These are phyloP conservation scores for Melanomma pulvis-pyrius DNA, from an alignment of 495 filamentous ascomycete species.

Conservation along the genomic window DNA sequence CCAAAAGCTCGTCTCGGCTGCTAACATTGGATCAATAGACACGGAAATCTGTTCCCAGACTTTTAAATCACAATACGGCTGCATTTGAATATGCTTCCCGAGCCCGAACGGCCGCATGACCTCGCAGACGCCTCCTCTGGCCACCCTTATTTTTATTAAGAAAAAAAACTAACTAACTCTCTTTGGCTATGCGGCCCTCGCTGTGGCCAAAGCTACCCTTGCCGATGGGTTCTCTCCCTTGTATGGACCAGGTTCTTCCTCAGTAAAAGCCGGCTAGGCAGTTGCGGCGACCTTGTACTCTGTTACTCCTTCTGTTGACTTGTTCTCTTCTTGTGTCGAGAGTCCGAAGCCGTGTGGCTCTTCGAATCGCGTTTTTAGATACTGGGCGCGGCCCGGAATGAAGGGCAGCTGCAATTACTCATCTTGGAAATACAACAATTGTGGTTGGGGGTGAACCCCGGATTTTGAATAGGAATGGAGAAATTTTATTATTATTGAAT, in stretches of 20 bases:
- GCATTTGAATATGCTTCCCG: neutral
- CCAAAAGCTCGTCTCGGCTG: neutral
- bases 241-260: neutral
- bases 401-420: neutral
- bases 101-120: neutral
- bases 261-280: neutral
- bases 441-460: too few relatives aligned
- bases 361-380: neutral
- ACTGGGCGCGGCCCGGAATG: neutral
- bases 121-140: neutral
- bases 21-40: constrained; percentile 25
- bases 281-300: neutral
- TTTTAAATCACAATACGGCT: constrained; percentile 5
- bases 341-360: neutral
- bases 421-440: neutral
- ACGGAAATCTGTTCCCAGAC: constrained; percentile 36
- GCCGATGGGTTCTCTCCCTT: neutral
- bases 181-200: neutral
- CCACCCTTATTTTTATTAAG: too few relatives aligned
- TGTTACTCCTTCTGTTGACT: neutral
- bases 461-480: too few relatives aligned
- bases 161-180: neutral
- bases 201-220: neutral
- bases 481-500: neutral
- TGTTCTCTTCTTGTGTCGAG: neutral